These are phyloP conservation scores for Coemansia sp. DNA, from an alignment of 192 early-diverging fungal species.

Conservation along the genomic window DNA sequence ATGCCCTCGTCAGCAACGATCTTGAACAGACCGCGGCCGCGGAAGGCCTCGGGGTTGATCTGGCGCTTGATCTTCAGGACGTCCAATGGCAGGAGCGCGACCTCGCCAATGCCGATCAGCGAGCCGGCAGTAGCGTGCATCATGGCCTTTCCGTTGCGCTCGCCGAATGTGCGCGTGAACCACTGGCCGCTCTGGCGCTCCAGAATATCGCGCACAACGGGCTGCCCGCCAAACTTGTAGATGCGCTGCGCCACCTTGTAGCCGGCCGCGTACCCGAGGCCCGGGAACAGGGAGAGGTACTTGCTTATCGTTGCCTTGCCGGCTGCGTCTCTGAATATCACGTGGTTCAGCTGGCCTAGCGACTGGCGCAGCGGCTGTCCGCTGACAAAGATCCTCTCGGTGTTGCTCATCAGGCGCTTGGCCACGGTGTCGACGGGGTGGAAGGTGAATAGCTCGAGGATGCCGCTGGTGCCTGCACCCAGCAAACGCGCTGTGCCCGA, in stretches of 20 bases:
- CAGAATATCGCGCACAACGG: slow-evolving; percentile 90
- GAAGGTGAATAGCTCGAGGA: slow-evolving; percentile 94
- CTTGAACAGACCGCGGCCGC: slow-evolving; percentile 73
- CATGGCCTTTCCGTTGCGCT: slow-evolving; percentile 91
- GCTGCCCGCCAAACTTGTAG: slow-evolving; percentile 99
- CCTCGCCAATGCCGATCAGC: slow-evolving; percentile 95
- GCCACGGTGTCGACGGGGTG: slow-evolving; percentile 98
- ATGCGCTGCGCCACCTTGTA: slow-evolving; percentile 98
- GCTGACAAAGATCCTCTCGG: slow-evolving; percentile 67
- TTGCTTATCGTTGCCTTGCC: slow-evolving; percentile 69
- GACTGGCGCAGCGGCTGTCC: slow-evolving; percentile 67
- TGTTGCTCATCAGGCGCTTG: slow-evolving; percentile 97
- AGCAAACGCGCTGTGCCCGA: slow-evolving; percentile 85
- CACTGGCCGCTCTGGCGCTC: slow-evolving; percentile 73
- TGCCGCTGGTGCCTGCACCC: slow-evolving; percentile 87
- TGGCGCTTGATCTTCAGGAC: slow-evolving; percentile 98
- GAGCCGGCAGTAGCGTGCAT: slow-evolving; percentile 98
- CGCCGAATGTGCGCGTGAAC: slow-evolving; percentile 84
- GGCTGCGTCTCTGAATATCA: slow-evolving; percentile 92
- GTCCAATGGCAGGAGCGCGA: slow-evolving; percentile 93
- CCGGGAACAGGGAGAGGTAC: slow-evolving; percentile 94
- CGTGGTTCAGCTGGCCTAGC: slow-evolving; percentile 69
- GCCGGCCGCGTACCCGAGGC: slow-evolving; percentile 94
- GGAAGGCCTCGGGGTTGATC: slow-evolving; percentile 85
- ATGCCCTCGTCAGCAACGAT: slow-evolving; percentile 87